phyloP scores from a whole-genome alignment of 1,284 basidiomycete genomes.

The Ceratobasidium sp. region DNA sequence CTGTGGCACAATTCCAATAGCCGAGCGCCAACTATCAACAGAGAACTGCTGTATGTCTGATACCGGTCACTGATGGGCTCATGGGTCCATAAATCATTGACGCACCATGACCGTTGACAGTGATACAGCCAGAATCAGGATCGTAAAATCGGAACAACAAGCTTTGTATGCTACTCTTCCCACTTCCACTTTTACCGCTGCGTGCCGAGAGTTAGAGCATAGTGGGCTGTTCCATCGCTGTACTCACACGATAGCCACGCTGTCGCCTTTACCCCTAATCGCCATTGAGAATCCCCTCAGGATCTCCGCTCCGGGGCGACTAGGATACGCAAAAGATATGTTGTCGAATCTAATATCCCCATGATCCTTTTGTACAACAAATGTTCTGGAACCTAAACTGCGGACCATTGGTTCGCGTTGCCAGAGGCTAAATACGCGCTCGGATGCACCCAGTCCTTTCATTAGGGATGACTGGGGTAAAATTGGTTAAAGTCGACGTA shows the following conservation, averaged over 20 bases:
- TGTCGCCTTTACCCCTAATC: slow-evolving; percentile 75
- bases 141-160: slow-evolving; percentile 94
- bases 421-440: slow-evolving; percentile 91
- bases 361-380: slow-evolving; percentile 53
- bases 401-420: slow-evolving; percentile 79
- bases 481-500: background rate
- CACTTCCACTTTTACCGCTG: slow-evolving; percentile 88
- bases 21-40: slow-evolving; percentile 81
- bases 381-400: slow-evolving; percentile 48
- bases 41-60: slow-evolving; percentile 84
- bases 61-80: too few relatives aligned
- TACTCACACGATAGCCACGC: slow-evolving; percentile 89
- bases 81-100: too few relatives aligned
- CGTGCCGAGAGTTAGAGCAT: background rate
- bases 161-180: slow-evolving; percentile 91
- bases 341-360: slow-evolving; percentile 80
- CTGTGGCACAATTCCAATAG: slow-evolving; percentile 89
- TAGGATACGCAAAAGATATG: slow-evolving; percentile 87
- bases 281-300: slow-evolving; percentile 81
- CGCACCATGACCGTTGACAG: slow-evolving; percentile 84
- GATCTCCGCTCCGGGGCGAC: slow-evolving; percentile 76
- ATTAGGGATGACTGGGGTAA: slow-evolving; percentile 75
- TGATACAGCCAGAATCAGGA: slow-evolving; percentile 80
- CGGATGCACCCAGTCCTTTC: slow-evolving; percentile 92
- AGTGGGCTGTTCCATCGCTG: too few relatives aligned